phyloP scores from a whole-genome alignment of 176 grass and related monocot species.

The Musa itinerans region DNA sequence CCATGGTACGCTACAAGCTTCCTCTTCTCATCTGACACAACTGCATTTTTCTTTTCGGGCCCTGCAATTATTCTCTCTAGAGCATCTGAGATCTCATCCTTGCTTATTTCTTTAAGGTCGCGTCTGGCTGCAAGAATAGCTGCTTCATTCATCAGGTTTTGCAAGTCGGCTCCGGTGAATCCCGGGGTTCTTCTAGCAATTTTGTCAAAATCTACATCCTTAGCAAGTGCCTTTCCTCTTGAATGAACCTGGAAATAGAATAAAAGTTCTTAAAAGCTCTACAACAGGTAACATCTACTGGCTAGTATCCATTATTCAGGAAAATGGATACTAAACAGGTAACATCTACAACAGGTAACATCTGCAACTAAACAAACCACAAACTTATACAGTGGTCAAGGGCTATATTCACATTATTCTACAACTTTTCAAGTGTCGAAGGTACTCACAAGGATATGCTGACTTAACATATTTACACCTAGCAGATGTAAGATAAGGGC shows the following conservation, averaged over 20 bases:
- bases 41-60: constrained; percentile 97
- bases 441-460: not conserved
- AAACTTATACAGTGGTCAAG: no score
- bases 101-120: constrained; percentile 98
- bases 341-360: no score
- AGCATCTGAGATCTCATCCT: constrained; percentile 97
- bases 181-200: constrained; percentile 91
- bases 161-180: constrained; percentile 95
- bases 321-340: no score
- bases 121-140: constrained; percentile 89
- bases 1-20: constrained; percentile 93
- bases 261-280: not conserved
- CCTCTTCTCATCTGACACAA: constrained; percentile 94
- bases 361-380: not conserved
- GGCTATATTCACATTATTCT: not conserved
- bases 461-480: no score
- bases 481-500: no score
- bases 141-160: constrained; percentile 97
- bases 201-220: constrained; percentile 96
- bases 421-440: not conserved
- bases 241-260: constrained; percentile 67
- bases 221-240: constrained; percentile 82
- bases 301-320: not conserved
- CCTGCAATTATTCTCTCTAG: constrained; percentile 98
- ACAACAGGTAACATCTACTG: not conserved